Evolutionary conservation across 225 moss, liverwort and hornwort species (phyloP).

Genomic region (Ulota crispa): DNA sequence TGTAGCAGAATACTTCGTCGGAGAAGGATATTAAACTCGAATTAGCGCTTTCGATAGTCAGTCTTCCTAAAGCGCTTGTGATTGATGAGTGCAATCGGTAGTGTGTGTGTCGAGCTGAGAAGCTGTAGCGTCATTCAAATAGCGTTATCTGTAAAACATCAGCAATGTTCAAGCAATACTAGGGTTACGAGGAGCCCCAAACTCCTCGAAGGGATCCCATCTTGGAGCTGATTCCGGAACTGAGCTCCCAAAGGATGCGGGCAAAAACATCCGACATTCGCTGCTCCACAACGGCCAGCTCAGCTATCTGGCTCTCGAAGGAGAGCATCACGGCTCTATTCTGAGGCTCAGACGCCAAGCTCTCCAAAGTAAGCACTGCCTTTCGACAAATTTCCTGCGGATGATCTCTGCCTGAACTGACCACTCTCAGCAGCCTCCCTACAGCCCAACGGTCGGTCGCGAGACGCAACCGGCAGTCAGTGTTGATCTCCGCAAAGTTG

Average conservation of each 20-base stretch:
- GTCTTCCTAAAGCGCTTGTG: not conserved
- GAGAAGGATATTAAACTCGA: not conserved
- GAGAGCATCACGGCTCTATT: slow-evolving; percentile 69
- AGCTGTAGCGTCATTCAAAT: not conserved
- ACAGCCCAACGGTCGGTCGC: slow-evolving; percentile 95
- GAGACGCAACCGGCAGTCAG: slow-evolving; percentile 82
- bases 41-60: not conserved
- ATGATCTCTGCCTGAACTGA: slow-evolving; percentile 60
- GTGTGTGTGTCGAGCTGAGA: not conserved
- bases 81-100: not conserved
- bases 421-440: slow-evolving; percentile 65
- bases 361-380: slow-evolving; percentile 84
- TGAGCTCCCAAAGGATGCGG: slow-evolving; percentile 85
- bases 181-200: slow-evolving; percentile 74
- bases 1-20: not conserved
- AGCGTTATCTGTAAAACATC: slow-evolving; percentile 10
- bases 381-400: slow-evolving; percentile 76
- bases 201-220: slow-evolving; percentile 77
- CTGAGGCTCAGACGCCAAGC: slow-evolving; percentile 87
- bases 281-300: slow-evolving; percentile 70
- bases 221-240: slow-evolving; percentile 78
- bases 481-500: slow-evolving; percentile 93
- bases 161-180: not conserved
- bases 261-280: slow-evolving; percentile 93
- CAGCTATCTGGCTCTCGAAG: slow-evolving; percentile 71